Evolutionary conservation across 768 basidiomycete genomes (phyloP), one percentile per base, ranked within the genome.

Genomic region (Austroboletus eburneus): DNA sequence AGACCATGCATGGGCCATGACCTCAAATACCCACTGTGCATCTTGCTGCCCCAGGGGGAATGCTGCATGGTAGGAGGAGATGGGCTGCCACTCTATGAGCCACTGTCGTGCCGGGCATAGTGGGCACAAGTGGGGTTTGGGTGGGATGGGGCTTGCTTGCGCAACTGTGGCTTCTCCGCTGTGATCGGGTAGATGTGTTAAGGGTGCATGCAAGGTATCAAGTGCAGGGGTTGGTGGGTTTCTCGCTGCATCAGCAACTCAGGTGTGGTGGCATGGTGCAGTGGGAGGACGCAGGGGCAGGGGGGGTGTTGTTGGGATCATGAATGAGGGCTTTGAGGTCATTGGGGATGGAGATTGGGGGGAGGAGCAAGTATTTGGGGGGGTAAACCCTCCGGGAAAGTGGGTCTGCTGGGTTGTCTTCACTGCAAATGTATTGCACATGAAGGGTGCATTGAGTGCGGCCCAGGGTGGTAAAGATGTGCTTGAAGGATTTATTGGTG

Each of bases 401-500:
- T 14, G 1, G 2, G 9, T 46, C 24, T 2, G 39, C 39, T 18
- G 39, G 45, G 33, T 46, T 46, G 13, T 20, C 9, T 1, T 17
- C 9, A 4, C 45, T 46, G 4, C 18, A 29, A 7, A 46, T 9
- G 12, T 46, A 17, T 7, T 35, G 16, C 5, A 18, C 17, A 8
- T 8, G 10, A 7, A 35, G n/a, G 4, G 34, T 5, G 34, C 34
- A 35, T 16, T 13, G 16, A 4, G 17, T 17, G 34, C 6, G 4
- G 4, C 32, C 13, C 5, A 46, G 45, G 27, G 14, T 3, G 5
- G 9, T 1, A 12, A 55, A 63, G 24, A 72, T 48, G 12, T 51
- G 41, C n/a, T 49, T 46, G 54, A 72, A 72, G 7, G 64, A 45
- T 0, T 5, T 4, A 33, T 73, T 74, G 35, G 51, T 52, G 1